Percentiles rank a stretch among this genome's conserved stretches.
Conservation (phyloP, 148 eudicot genomes). For the Amaranthus cruentus region DNA sequence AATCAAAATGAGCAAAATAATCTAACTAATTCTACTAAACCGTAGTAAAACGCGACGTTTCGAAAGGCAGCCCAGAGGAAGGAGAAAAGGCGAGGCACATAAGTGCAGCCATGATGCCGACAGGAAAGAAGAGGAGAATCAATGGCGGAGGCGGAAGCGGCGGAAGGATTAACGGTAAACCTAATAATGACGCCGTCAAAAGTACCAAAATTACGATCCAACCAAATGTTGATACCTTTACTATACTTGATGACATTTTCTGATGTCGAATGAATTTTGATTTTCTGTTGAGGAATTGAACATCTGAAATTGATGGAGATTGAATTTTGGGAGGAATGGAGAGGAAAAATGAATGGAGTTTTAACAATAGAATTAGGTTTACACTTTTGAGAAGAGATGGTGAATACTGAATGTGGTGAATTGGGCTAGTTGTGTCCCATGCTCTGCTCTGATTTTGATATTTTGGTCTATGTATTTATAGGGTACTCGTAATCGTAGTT, state of each 20-base stretch:
- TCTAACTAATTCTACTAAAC: no score
- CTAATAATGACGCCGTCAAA: constrained; percentile 36
- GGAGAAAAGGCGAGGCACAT: constrained; percentile 40
- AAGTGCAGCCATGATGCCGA: constrained; percentile 43
- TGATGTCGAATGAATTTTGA: not conserved
- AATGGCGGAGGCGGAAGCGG: constrained; percentile 54
- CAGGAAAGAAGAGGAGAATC: constrained; percentile 41
- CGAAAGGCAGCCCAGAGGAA: constrained; percentile 12
- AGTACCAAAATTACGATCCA: constrained; percentile 28
- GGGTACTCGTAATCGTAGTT: not conserved
- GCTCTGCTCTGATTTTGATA: not conserved
- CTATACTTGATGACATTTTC: constrained; percentile 10
- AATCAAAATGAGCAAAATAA: no score
- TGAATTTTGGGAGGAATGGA: not conserved
- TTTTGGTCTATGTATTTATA: not conserved
- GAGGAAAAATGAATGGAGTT: not conserved
- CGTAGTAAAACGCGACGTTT: constrained; percentile 21
- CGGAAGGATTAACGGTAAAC: constrained; percentile 42
- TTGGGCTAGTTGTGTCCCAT: not conserved
- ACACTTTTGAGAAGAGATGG: not conserved
- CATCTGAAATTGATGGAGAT: not conserved
- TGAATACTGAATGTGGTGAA: not conserved
- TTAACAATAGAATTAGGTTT: not conserved
- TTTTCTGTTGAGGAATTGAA: not conserved
- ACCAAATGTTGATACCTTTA: not conserved